A percentile compares a stretch with the other conserved stretches of the same genome.
Conservation (phyloP, 2,329 filamentous ascomycete species). For the Metarhizium robertsii region DNA sequence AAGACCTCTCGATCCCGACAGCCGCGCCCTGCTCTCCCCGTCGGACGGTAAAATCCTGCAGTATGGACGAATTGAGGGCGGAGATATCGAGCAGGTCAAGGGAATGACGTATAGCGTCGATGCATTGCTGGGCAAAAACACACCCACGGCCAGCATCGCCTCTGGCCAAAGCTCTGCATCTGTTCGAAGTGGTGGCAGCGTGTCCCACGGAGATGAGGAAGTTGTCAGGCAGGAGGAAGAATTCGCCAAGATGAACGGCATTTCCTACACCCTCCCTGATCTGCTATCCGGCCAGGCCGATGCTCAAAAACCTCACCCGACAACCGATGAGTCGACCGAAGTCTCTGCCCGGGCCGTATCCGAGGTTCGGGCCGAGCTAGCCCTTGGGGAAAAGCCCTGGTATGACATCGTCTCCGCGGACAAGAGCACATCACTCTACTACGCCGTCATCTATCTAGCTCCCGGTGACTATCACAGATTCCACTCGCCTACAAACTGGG, state of each 20-base stretch:
- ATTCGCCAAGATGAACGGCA: conserved; percentile 89
- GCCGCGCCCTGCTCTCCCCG: conserved; percentile 73
- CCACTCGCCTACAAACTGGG: conserved; percentile 92
- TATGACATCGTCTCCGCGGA: conserved; percentile 55
- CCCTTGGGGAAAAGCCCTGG: conserved; percentile 61
- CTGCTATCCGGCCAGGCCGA: conserved; percentile 65
- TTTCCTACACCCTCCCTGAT: conserved; percentile 84
- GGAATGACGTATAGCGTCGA: conserved; percentile 97
- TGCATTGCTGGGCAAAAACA: conserved; percentile 69
- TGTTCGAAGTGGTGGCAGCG: conserved; percentile 14
- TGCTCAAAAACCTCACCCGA: conserved; percentile 35
- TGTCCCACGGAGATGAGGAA: conserved; percentile 45
- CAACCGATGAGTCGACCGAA: conserved; percentile 64
- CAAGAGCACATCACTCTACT: conserved; percentile 70
- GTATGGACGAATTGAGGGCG: conserved; percentile 83
- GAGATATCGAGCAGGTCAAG: conserved; percentile 97
- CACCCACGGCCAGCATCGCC: conserved; percentile 43
- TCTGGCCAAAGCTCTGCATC: conserved; percentile 14
- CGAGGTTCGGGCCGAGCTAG: conserved; percentile 76
- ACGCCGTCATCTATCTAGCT: conserved; percentile 89
- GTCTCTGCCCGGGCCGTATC: conserved; percentile 61
- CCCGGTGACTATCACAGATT: conserved; percentile 98
- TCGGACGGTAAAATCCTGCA: conserved; percentile 87
- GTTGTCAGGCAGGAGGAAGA: conserved; percentile 76
- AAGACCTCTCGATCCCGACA: conserved; percentile 74